Conservation (phyloP, 2,329 filamentous ascomycete species). For the Fusarium avenaceum region DNA sequence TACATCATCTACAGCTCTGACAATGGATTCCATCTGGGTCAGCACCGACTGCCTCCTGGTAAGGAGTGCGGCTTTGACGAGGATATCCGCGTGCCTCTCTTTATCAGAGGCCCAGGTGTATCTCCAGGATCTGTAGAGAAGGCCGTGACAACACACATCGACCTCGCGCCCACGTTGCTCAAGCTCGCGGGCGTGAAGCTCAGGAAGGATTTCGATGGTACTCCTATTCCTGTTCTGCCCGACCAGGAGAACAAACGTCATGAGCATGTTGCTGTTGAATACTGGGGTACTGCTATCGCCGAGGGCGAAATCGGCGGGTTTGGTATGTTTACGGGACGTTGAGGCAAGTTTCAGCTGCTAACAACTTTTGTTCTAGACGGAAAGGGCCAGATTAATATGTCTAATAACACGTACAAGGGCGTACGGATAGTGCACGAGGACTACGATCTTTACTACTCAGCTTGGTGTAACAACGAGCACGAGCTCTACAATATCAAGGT, state of each 20-base stretch:
- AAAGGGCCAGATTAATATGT: slow-evolving; percentile 26
- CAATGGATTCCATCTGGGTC: slow-evolving; percentile 72
- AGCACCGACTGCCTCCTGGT: slow-evolving; percentile 69
- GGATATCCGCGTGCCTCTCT: slow-evolving; percentile 70
- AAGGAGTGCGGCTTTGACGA: slow-evolving; percentile 71
- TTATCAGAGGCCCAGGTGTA: slow-evolving; percentile 68
- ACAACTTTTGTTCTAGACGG: slow-evolving; percentile 33
- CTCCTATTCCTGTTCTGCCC: slow-evolving; percentile 62
- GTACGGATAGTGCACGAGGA: slow-evolving; percentile 65
- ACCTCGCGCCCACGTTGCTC: slow-evolving; percentile 73
- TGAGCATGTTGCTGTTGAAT: slow-evolving; percentile 72
- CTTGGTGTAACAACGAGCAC: slow-evolving; percentile 77
- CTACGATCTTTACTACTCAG: slow-evolving; percentile 75
- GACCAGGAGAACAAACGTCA: slow-evolving; percentile 50
- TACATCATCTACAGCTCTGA: slow-evolving; percentile 72
- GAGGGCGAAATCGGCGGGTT: slow-evolving; percentile 55
- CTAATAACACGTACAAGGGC: slow-evolving; percentile 72
- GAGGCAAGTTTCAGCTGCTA: neutral
- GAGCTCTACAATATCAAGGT: slow-evolving; percentile 74
- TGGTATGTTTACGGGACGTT: slow-evolving; percentile 26
- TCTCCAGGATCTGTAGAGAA: slow-evolving; percentile 56
- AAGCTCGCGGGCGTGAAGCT: slow-evolving; percentile 57
- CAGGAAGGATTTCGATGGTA: slow-evolving; percentile 68
- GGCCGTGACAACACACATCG: slow-evolving; percentile 71
- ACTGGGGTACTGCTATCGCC: slow-evolving; percentile 62